Evolutionary conservation across 306 rosid genomes (phyloP).

Genomic region (Rosa persica): DNA sequence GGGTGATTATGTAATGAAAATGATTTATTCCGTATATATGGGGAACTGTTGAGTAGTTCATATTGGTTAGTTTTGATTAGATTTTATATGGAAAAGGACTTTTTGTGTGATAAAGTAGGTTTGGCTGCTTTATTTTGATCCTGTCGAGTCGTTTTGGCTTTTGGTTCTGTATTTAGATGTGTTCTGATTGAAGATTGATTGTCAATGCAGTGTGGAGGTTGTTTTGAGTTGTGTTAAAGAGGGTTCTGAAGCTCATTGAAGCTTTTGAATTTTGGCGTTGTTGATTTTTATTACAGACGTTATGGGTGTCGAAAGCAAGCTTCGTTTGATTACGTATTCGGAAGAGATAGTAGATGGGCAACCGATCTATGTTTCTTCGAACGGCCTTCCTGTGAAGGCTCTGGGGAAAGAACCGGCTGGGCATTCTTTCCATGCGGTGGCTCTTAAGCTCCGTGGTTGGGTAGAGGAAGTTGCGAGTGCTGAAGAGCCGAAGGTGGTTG

Average conservation of each 20-base stretch:
- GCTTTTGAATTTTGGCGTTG: constrained; percentile 13
- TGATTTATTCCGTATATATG: no score
- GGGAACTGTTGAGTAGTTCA: neutral
- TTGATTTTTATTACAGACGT: constrained; percentile 7
- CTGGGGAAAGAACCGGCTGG: constrained; percentile 79
- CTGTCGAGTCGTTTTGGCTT: neutral
- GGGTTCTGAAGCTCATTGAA: constrained; percentile 4
- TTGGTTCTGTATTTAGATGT: neutral
- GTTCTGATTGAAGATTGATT: neutral
- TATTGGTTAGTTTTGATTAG: neutral
- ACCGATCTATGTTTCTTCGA: constrained; percentile 74
- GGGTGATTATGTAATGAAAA: neutral
- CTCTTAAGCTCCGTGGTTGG: constrained; percentile 67
- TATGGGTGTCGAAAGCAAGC: constrained; percentile 52
- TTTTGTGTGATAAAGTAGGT: neutral
- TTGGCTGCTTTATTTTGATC: neutral
- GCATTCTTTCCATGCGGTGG: constrained; percentile 77
- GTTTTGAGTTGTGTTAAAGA: neutral
- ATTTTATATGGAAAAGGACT: neutral
- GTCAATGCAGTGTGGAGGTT: constrained; percentile 13
- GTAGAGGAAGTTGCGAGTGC: constrained; percentile 44
- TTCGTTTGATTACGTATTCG: constrained; percentile 59
- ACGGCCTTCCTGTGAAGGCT: constrained; percentile 80
- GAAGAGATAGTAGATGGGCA: constrained; percentile 80
- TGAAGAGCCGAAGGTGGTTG: constrained; percentile 47